Base-by-base conservation (phyloP, 2,329 filamentous ascomycete genomes). In the Polytolypa hystricis region DNA sequence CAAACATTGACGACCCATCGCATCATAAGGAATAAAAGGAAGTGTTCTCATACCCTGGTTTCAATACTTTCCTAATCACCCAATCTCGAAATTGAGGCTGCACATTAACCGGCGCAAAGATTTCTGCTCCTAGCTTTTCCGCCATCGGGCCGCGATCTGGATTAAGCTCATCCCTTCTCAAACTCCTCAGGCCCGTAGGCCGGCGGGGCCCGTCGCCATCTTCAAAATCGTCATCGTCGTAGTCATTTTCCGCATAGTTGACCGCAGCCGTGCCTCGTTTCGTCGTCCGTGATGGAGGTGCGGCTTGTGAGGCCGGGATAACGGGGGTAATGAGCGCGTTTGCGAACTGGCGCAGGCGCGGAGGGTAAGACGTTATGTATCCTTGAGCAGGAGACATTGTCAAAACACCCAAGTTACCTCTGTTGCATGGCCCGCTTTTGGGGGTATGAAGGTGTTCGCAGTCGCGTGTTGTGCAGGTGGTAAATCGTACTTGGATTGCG, bases 171-270 rank as follows among this genome's bases (percentile, higher is more conserved):
- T 87, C 82, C 48, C 82, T 77, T 51, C 85, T 77, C 52, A 87
- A 61, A 52, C 81, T 95, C 49, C 87, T 79, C 58, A 95, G 58
- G 4, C 87, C 86, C 0, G 86, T 93, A 9, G 84, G 74, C 39
- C 75, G 66, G 43, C 77, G 66, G 16, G 73, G 82, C 2, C 80
- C 79, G 44, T 89, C 79, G 45, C 84, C 66, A 25, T 69, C 67
- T 25, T 69, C 66, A 45, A 69, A 70, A 52, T 89, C 66, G 26
- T 69, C 66, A 43, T 79, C 86, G 47, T 95, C 89, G 54, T 81
- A 93, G 31, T 87, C 87, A 57, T 96, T 89, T 57, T 98, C 91
- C 16, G 91, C 89, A 56, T 98, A 98, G 65, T 95, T 98, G 63
- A 96, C 91, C 45, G 89, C 84, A 21, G 84, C 91, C 2, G 91